These are phyloP conservation scores for Capronia americana DNA, from an alignment of 2,329 filamentous ascomycete species.

Conservation along the genomic window DNA sequence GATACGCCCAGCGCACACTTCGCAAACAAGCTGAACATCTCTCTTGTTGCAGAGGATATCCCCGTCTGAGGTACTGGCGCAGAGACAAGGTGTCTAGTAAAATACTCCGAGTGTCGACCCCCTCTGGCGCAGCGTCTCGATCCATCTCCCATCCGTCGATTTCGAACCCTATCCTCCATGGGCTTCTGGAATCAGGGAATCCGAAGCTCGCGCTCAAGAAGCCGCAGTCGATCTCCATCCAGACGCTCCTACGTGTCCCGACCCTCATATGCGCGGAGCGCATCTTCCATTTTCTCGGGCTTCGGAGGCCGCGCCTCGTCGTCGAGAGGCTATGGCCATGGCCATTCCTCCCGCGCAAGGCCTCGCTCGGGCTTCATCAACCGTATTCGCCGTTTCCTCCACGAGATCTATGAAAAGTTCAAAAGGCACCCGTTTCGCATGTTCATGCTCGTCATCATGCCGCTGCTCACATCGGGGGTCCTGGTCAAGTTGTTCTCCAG, in stretches of 20 bases:
- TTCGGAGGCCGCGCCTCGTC: conserved; percentile 32
- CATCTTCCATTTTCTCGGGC: conserved; percentile 45
- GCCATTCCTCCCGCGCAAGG: conserved; percentile 67
- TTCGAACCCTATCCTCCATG: conserved; percentile 24
- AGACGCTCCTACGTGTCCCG: conserved; percentile 41
- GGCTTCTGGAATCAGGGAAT: conserved; percentile 41
- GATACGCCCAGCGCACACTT: not conserved
- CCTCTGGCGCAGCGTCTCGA: not conserved
- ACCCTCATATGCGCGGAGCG: conserved; percentile 44
- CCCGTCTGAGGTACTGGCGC: not conserved
- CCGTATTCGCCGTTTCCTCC: conserved; percentile 78
- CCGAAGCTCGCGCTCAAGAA: conserved; percentile 29
- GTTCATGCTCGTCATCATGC: conserved; percentile 84
- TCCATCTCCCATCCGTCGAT: not conserved
- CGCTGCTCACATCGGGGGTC: conserved; percentile 82
- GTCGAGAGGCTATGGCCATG: conserved; percentile 48
- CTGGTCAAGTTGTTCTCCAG: conserved; percentile 76
- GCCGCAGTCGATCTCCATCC: conserved; percentile 27
- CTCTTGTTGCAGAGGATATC: not conserved
- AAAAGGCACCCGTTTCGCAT: conserved; percentile 85
- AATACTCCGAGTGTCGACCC: no score
- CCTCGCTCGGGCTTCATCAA: conserved; percentile 80
- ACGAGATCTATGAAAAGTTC: conserved; percentile 80
- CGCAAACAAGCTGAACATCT: not conserved
- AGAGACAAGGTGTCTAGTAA: not conserved